A percentile compares a stretch with the other conserved stretches of the same genome.
These are phyloP conservation scores for Cadophora luteo-olivacea DNA, from an alignment of 2,329 filamentous ascomycete species.

Conservation along the genomic window DNA sequence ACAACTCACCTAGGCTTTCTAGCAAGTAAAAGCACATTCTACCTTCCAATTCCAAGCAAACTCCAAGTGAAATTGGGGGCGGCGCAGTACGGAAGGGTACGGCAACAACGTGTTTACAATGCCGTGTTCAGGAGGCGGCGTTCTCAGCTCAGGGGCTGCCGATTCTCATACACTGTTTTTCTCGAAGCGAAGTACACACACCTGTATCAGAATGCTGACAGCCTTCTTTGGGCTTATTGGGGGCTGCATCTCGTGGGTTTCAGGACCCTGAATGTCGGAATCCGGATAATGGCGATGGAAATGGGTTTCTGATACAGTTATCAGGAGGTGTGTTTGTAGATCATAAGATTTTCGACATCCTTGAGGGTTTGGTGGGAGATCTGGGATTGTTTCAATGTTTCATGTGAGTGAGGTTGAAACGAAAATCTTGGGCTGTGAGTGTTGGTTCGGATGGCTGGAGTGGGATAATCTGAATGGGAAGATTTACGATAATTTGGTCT, in stretches of 20 bases:
- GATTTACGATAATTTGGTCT: background rate
- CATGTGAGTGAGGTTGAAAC: constrained; percentile 7
- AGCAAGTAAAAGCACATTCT: background rate
- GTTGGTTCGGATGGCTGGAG: background rate
- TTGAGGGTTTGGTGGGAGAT: background rate
- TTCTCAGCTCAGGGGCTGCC: background rate
- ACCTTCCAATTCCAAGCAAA: background rate
- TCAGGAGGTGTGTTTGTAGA: background rate
- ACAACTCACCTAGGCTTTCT: background rate
- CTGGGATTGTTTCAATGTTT: constrained; percentile 11
- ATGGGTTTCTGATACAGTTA: background rate
- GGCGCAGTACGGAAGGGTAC: background rate
- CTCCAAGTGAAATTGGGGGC: background rate
- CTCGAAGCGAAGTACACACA: background rate
- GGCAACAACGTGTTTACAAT: background rate
- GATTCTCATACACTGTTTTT: background rate
- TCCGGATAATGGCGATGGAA: constrained; percentile 1
- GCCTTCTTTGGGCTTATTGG: background rate
- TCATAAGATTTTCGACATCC: constrained; percentile 15
- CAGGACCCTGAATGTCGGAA: background rate
- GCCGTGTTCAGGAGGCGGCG: constrained; percentile 1
- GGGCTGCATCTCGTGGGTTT: constrained; percentile 12
- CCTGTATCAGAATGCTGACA: constrained; percentile 18
- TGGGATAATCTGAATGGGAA: background rate
- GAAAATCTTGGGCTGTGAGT: background rate